Conservation (phyloP, 75 land plant genomes). For the Picea sitchensis region DNA sequence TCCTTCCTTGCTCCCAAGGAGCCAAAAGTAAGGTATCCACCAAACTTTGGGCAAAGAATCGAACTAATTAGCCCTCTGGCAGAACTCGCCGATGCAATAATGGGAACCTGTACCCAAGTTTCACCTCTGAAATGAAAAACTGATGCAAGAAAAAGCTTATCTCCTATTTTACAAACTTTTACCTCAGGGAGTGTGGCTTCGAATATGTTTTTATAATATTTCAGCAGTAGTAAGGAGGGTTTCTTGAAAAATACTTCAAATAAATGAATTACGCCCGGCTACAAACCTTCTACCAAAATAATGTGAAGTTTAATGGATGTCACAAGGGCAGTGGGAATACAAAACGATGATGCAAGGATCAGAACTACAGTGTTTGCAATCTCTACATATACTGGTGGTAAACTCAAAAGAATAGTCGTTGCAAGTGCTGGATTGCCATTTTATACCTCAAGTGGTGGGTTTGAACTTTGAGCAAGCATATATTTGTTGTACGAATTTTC, state of each 20-base stretch:
- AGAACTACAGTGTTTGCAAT: background rate
- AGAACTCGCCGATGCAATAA: slow-evolving; percentile 86
- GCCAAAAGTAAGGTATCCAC: slow-evolving; percentile 91
- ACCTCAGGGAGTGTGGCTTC: too few species aligned
- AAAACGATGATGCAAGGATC: background rate
- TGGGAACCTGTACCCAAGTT: slow-evolving; percentile 59
- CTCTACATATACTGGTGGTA: background rate
- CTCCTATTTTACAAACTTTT: background rate
- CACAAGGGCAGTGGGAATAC: background rate
- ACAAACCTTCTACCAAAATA: background rate
- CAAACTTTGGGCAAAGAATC: slow-evolving; percentile 81
- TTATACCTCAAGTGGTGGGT: background rate
- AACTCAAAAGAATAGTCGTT: background rate
- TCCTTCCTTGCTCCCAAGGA: slow-evolving; percentile 67
- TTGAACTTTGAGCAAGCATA: background rate
- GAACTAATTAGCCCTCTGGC: slow-evolving; percentile 77
- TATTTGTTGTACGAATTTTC: background rate
- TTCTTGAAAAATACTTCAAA: background rate
- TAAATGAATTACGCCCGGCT: background rate
- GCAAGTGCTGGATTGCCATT: background rate
- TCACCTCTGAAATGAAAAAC: background rate
- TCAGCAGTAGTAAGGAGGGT: background rate
- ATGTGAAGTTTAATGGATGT: background rate
- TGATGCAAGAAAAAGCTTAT: background rate
- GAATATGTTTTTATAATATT: background rate